phyloP scores from a whole-genome alignment of 768 basidiomycete species.

The Galerina marginata region DNA sequence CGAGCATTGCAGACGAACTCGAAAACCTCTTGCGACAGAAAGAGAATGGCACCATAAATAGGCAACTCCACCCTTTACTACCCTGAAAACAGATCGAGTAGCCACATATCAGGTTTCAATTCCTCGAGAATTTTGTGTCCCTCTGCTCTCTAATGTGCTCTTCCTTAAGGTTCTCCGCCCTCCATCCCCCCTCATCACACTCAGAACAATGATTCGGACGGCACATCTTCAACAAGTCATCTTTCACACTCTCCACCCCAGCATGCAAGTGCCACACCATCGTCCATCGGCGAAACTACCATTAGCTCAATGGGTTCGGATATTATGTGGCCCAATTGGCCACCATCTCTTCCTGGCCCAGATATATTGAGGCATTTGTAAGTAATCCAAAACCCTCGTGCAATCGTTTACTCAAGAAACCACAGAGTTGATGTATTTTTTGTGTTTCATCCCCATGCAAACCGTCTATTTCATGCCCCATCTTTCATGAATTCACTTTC shows the following conservation, averaged over 20 bases:
- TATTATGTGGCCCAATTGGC: constrained; percentile 64
- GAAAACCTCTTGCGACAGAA: constrained; percentile 70
- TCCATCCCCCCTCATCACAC: constrained; percentile 1
- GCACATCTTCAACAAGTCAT: constrained; percentile 21
- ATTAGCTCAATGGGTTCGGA: constrained; percentile 37
- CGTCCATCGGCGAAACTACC: constrained; percentile 16
- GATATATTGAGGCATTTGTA: constrained; percentile 71
- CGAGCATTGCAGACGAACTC: constrained; percentile 57
- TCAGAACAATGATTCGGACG: constrained; percentile 13
- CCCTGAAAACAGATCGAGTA: constrained; percentile 5
- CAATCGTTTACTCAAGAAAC: neutral
- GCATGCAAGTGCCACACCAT: constrained; percentile 17
- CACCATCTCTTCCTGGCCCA: constrained; percentile 63
- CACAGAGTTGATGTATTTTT: constrained; percentile 80
- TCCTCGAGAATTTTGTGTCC: neutral
- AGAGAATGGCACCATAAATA: constrained; percentile 34
- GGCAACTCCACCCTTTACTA: constrained; percentile 8
- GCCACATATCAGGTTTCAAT: constrained; percentile 3
- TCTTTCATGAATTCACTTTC: constrained; percentile 69
- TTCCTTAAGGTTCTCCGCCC: constrained; percentile 8
- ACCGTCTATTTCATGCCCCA: constrained; percentile 69
- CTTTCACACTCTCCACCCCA: constrained; percentile 33
- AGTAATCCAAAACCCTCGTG: constrained; percentile 26
- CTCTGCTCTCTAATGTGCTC: neutral
- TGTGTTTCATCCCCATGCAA: constrained; percentile 73